Percentiles rank a stretch among this genome's conserved stretches.
Evolutionary conservation across 2,329 filamentous ascomycete genomes (phyloP).

Genomic region (Gaeumannomyces tritici): DNA sequence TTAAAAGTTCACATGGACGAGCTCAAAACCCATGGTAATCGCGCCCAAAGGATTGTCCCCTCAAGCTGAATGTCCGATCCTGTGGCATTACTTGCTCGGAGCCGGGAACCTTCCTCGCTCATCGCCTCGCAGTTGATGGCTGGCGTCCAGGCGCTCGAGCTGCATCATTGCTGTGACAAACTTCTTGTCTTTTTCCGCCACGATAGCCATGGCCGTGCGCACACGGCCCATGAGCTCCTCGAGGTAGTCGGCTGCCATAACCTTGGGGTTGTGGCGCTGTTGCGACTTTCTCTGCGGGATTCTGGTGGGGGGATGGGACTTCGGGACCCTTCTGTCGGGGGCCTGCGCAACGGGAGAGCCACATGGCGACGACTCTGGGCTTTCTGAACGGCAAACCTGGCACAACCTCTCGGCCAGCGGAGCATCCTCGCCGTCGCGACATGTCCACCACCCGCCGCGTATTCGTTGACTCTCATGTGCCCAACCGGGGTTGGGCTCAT

Average conservation of each 20-base stretch:
- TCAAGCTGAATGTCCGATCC: too few relatives aligned
- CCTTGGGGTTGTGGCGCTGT: background rate
- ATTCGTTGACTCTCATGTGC: slow-evolving; percentile 7
- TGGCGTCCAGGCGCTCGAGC: background rate
- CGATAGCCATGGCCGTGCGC: background rate
- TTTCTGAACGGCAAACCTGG: slow-evolving; percentile 5
- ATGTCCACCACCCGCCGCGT: slow-evolving; percentile 17
- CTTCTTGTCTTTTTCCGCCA: background rate
- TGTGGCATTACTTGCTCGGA: too few relatives aligned
- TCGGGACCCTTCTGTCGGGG: background rate
- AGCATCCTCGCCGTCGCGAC: slow-evolving; percentile 9
- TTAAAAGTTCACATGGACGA: background rate
- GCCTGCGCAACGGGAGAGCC: background rate
- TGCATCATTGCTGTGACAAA: background rate
- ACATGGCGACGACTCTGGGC: background rate
- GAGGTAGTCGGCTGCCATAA: background rate
- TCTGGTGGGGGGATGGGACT: background rate
- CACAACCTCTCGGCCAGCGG: slow-evolving; percentile 7
- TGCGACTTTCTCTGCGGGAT: background rate
- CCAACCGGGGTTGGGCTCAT: slow-evolving; percentile 14
- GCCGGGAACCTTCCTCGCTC: too few relatives aligned
- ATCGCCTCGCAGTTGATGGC: background rate
- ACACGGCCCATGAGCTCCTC: background rate
- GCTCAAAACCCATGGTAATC: background rate
- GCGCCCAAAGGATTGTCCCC: too few relatives aligned